Evolutionary conservation across 2,329 filamentous ascomycete genomes (phyloP).

Genomic region (Aspergillus aculeatinus): DNA sequence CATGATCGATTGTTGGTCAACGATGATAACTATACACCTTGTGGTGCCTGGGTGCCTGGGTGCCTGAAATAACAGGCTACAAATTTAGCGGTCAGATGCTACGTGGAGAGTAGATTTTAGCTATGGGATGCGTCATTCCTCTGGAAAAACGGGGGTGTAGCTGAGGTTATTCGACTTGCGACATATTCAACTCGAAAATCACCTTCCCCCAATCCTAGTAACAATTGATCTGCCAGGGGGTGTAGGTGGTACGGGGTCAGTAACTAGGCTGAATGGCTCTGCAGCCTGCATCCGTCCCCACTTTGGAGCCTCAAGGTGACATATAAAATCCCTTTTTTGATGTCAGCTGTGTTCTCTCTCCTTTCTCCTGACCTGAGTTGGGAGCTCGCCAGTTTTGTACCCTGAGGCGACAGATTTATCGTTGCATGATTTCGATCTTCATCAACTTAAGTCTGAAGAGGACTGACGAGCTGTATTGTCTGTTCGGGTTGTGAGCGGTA

Average conservation of each 20-base stretch:
- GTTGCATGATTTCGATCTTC: not conserved
- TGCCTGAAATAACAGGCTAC: not conserved
- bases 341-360: not conserved
- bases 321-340: not conserved
- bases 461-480: no score
- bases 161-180: no score
- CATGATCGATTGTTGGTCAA: not conserved
- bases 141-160: no score
- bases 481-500: no score
- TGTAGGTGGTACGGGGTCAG: not conserved
- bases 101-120: no score
- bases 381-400: not conserved
- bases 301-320: slow-evolving; percentile 2
- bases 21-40: not conserved
- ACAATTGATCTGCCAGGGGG: not conserved
- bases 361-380: not conserved
- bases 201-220: no score
- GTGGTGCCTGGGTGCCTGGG: not conserved
- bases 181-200: not conserved
- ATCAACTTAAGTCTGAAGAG: not conserved
- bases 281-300: not conserved
- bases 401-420: not conserved
- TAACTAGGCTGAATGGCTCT: not conserved
- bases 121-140: no score
- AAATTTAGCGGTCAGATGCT: no score